Evolutionary conservation across 345 rosid genomes (phyloP).

Genomic region (Psidium guajava): DNA sequence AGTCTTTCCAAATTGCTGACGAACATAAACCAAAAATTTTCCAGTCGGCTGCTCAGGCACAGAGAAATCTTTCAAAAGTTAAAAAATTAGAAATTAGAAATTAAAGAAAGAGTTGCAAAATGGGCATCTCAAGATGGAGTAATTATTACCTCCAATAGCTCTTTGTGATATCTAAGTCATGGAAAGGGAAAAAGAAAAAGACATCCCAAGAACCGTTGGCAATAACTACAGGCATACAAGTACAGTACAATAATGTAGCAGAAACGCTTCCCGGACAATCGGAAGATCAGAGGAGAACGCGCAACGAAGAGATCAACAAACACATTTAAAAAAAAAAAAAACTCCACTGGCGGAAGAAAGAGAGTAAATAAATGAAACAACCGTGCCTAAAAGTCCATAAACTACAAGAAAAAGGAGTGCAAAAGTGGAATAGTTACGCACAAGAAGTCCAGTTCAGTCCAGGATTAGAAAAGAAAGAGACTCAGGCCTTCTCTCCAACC

Average conservation of each 20-base stretch:
- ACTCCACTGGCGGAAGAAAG: not conserved
- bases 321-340: not conserved
- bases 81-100: not conserved
- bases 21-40: not conserved
- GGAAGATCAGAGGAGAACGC: constrained; percentile 20
- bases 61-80: not conserved
- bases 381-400: not conserved
- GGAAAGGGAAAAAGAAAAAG: not conserved
- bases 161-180: not conserved
- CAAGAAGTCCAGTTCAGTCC: not conserved
- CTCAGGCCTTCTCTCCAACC: constrained; percentile 16
- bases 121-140: not conserved
- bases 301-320: constrained; percentile 3
- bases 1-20: not conserved
- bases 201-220: not conserved
- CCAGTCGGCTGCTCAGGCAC: not conserved
- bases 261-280: constrained; percentile 10
- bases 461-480: constrained; percentile 7
- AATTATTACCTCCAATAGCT: not conserved
- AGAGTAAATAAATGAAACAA: not conserved
- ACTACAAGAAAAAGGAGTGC: not conserved
- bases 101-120: not conserved
- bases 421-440: not conserved
- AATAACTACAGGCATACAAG: not conserved
- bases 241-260: not conserved